phyloP scores from a whole-genome alignment of 176 grass and related monocot genomes.

The Saccharum officinarum region DNA sequence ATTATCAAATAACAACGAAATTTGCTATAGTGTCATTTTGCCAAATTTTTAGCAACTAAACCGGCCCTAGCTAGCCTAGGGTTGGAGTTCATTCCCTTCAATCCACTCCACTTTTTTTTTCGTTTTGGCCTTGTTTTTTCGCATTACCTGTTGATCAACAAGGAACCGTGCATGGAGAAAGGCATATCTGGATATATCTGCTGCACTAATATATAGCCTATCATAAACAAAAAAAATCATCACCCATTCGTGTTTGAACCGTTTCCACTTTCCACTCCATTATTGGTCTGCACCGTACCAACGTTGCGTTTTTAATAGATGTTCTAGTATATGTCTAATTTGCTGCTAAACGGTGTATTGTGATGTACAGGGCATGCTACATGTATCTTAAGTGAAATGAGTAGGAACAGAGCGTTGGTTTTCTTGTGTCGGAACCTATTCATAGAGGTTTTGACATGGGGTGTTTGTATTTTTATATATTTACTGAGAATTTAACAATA shows the following conservation, averaged over 20 bases:
- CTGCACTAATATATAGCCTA: not conserved
- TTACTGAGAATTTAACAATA: no score
- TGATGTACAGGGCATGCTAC: no score
- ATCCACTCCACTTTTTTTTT: not conserved
- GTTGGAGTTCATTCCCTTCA: not conserved
- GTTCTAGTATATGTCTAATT: no score
- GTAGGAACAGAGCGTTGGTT: no score
- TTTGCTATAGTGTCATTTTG: no score
- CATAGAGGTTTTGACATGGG: no score
- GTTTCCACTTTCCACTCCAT: not conserved
- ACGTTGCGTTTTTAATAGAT: not conserved
- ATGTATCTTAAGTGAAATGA: no score
- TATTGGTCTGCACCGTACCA: not conserved
- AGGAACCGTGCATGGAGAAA: not conserved
- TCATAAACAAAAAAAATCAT: not conserved
- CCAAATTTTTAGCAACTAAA: no score
- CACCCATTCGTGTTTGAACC: not conserved
- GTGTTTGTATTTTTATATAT: no score
- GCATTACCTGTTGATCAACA: not conserved
- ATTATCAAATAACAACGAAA: no score
- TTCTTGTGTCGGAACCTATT: no score
- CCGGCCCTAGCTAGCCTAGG: not conserved
- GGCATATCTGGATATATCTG: not conserved
- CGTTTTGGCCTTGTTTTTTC: not conserved
- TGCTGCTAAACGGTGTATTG: no score